A percentile compares a stretch with the other conserved stretches of the same genome.
These are phyloP conservation scores for Leishmania martiniquensis DNA, from an alignment of 208 protist genomes.

Conservation along the genomic window DNA sequence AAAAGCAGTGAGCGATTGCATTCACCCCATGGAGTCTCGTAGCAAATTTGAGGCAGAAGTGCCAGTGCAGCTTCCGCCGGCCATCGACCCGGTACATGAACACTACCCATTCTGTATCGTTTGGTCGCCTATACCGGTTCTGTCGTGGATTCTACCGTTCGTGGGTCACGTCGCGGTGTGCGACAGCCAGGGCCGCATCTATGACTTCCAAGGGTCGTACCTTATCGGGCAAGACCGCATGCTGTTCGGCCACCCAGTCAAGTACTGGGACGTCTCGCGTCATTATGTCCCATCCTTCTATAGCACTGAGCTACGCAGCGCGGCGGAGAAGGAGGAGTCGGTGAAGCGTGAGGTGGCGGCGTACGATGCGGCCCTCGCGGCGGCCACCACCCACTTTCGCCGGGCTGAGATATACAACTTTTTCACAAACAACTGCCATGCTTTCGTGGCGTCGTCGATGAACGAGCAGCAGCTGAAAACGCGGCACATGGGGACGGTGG, in stretches of 20 bases:
- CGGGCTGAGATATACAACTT: conserved; percentile 84
- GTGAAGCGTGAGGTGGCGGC: conserved; percentile 45
- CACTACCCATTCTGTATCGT: conserved; percentile 93
- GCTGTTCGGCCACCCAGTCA: conserved; percentile 85
- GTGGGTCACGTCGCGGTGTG: conserved; percentile 93
- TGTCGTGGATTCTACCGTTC: conserved; percentile 91
- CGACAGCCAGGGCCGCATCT: conserved; percentile 81
- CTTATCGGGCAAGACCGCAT: conserved; percentile 84
- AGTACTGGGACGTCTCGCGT: conserved; percentile 80
- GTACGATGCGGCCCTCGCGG: conserved; percentile 57
- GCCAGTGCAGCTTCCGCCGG: conserved; percentile 42
- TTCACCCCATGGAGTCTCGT: neutral
- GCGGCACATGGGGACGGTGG: conserved; percentile 53
- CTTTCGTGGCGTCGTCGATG: conserved; percentile 60
- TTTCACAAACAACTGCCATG: conserved; percentile 92
- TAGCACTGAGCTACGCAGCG: conserved; percentile 15
- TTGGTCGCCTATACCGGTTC: conserved; percentile 89
- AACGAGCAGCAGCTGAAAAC: conserved; percentile 41
- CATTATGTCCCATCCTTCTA: conserved; percentile 70
- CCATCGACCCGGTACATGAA: conserved; percentile 58
- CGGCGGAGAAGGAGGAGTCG: conserved; percentile 15
- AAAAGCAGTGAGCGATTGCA: no score
- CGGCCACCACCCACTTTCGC: conserved; percentile 57
- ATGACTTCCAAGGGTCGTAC: conserved; percentile 93
- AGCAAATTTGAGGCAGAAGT: neutral